Evolutionary conservation across 148 eudicot genomes (phyloP), one percentile per base, ranked within the genome.

Genomic region (Chenopodium quinoa): DNA sequence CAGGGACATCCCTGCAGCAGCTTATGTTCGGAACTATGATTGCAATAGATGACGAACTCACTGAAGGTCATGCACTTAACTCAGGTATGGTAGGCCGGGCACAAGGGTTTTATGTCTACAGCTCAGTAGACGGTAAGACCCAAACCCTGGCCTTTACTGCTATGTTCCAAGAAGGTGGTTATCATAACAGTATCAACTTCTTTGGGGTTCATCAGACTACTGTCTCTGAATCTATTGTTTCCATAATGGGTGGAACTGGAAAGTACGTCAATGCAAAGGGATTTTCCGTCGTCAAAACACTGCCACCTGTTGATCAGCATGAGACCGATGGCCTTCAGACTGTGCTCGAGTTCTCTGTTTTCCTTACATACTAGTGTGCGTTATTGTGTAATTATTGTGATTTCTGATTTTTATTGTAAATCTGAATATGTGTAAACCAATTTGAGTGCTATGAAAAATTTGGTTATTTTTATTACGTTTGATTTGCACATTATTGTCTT

Each of bases 21-120:
- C 90, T 92, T n/a, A 91, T 90, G 94, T 90, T 92, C 68, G 98
- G 98, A 29, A 93, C 96, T 27, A 74, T 92, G 90, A 93, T 92
- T 7, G 94, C 85, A 0, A 80, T 92, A 3, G 98, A 93, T n/a
- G 94, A 93, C 22, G 92, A 92, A 82, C 77, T 93, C n/a, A 93
- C 94, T 0, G 96, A 90, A 72, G 93, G 90, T 37, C 92, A 88
- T 27, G 90, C 83, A 47, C 88, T 87, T 1, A 90, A 91, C 13
- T 90, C 96, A 0, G 91, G 91, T 0, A 54, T 89, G 73, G 76
- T 93, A 4, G 98, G 98, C 0, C 91, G 88, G 78, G 93, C 96
- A 7, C 93, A 92, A 81, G 96, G 96, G 71, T 89, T 90, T 58
- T 92, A 93, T 40, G 82, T 93, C 2, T 81, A 90, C 29, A 92